Evolutionary conservation across 768 basidiomycete genomes (phyloP), one percentile per base, ranked within the genome.

Genomic region (Termitomyces sp.): DNA sequence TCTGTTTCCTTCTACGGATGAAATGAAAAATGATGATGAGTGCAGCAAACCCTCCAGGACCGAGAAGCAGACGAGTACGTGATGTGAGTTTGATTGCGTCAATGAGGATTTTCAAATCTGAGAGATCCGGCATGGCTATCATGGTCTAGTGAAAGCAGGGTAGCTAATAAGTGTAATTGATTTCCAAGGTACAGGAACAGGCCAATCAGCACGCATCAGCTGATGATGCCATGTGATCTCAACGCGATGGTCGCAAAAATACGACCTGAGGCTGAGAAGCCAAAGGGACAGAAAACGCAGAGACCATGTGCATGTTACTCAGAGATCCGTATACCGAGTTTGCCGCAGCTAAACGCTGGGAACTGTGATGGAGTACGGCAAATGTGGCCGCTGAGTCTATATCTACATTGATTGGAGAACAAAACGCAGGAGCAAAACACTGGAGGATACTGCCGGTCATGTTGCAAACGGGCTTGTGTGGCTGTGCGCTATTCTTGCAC

Each of bases 1-100:
- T 20, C 12, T 52, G 18, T 39, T 41, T 34, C 26, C 58, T 64
- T n/a, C 48, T 46, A 26, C 64, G 60, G 27, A 64, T 43, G 42
- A 68, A 63, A 24, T 61, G 67, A 37, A 72, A 54, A 22, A 70
- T 32, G 46, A 71, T 56, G 32, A 55, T 57, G 42, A 72, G 57
- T 13, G 66, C 66, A 24, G 59, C 64, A 50, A 67, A n/a, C 22
- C 58, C 61, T 34, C 59, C 63, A 16, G 66, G 58, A 36, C 59
- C 57, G 27, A 65, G 49, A 32, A 65, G 26, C 9, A 62, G n/a
- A 27, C 44, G 61, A 47, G 57, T 37, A 13, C 43, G 51, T 4
- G 62, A 42, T 7, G 51, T 52, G 22, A 59, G 46, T 53, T 53
- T 56, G 53, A 65, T 42, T 46, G 49, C 58, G 22, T 62, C 53